These are phyloP conservation scores for Volvariella surrecta DNA, from an alignment of 1,284 basidiomycete genomes.

Conservation along the genomic window DNA sequence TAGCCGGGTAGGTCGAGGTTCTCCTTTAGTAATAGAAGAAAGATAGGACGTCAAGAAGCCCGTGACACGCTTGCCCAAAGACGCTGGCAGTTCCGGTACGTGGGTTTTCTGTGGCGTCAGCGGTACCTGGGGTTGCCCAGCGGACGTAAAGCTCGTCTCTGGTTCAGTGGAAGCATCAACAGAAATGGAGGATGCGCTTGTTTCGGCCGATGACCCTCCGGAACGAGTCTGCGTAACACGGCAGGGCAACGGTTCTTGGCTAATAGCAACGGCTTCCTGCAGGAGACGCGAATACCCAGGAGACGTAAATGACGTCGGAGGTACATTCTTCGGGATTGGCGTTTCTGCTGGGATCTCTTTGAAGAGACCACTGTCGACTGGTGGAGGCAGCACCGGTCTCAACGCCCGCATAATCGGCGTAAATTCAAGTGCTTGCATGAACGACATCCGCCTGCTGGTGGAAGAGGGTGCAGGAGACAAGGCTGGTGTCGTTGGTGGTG, in stretches of 20 bases:
- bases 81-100: slow-evolving; percentile 12
- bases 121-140: slow-evolving; percentile 1
- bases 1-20: slow-evolving; percentile 10
- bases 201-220: not conserved
- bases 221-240: too few relatives aligned
- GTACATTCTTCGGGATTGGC: slow-evolving; percentile 17
- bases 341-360: slow-evolving; percentile 16
- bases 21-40: slow-evolving; percentile 34
- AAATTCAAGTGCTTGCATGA: slow-evolving; percentile 41
- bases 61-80: slow-evolving; percentile 32
- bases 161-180: not conserved
- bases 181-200: not conserved
- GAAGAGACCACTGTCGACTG: slow-evolving; percentile 22
- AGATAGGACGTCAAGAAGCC: slow-evolving; percentile 55
- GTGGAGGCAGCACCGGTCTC: slow-evolving; percentile 18
- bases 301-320: slow-evolving; percentile 36
- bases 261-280: slow-evolving; percentile 37
- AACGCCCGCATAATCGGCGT: slow-evolving; percentile 32
- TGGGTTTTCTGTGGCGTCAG: not conserved
- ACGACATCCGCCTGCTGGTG: slow-evolving; percentile 10
- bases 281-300: slow-evolving; percentile 49
- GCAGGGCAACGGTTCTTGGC: slow-evolving; percentile 9
- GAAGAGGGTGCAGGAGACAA: slow-evolving; percentile 12
- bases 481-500: slow-evolving; percentile 38
- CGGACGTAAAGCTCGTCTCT: not conserved